Evolutionary conservation across 805 yeast species (phyloP).

Genomic region (Candida nonsorbophila): DNA sequence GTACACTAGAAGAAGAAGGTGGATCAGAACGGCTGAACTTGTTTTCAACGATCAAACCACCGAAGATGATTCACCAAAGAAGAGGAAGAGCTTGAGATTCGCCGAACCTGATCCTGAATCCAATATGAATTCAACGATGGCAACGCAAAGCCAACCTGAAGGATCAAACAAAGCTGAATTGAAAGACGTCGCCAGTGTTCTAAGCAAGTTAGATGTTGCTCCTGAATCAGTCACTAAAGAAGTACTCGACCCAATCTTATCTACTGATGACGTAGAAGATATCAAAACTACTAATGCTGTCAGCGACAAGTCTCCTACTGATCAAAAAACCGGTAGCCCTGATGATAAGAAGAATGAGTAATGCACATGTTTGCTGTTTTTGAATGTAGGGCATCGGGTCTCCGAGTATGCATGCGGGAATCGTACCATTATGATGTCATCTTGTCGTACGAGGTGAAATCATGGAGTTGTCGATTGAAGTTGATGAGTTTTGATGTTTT

Average conservation of each 20-base stretch:
- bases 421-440: no score
- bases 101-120: conserved; percentile 21
- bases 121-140: conserved; percentile 2
- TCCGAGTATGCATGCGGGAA: no score
- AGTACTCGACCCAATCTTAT: conserved; percentile 6
- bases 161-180: conserved; percentile 2
- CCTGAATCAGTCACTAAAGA: conserved; percentile 7
- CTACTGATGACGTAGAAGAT: conserved; percentile 8
- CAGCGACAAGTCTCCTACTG: no score
- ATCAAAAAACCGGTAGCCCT: no score
- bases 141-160: background rate
- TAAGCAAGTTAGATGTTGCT: conserved; percentile 8
- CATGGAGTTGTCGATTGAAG: no score
- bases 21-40: conserved; percentile 93
- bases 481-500: no score
- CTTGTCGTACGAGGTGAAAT: no score
- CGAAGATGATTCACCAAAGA: conserved; percentile 6
- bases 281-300: no score
- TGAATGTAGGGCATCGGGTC: no score
- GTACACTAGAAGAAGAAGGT: conserved; percentile 89
- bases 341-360: no score
- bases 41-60: conserved; percentile 26
- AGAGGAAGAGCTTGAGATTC: conserved; percentile 32
- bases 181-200: conserved; percentile 3
- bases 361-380: no score